A percentile compares a stretch with the other conserved stretches of the same genome.
phyloP scores from a whole-genome alignment of 129 eudicot species.

The Solidago caesia region DNA sequence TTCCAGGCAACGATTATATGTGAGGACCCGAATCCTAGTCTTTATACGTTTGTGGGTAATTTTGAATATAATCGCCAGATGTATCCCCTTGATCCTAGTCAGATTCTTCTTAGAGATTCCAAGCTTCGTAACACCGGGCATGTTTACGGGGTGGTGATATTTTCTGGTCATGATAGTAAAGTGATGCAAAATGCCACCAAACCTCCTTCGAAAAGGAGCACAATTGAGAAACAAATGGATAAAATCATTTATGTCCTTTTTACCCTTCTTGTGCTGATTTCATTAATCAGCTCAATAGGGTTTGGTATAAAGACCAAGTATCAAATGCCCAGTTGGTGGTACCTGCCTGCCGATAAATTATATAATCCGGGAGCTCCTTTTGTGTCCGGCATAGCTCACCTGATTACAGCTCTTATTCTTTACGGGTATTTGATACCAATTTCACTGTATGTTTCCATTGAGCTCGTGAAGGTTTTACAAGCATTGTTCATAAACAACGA shows the following conservation, averaged over 20 bases:
- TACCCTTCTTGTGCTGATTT: slow-evolving; percentile 40
- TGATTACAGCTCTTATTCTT: slow-evolving; percentile 50
- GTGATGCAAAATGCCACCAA: slow-evolving; percentile 55
- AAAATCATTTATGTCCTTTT: slow-evolving; percentile 46
- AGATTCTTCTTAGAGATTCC: slow-evolving; percentile 49
- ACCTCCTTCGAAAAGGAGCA: slow-evolving; percentile 55
- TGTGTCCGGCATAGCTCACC: slow-evolving; percentile 33
- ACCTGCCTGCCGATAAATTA: slow-evolving; percentile 34
- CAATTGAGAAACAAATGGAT: slow-evolving; percentile 49
- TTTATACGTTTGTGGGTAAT: slow-evolving; percentile 47
- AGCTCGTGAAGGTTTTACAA: slow-evolving; percentile 50
- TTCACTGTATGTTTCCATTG: slow-evolving; percentile 53
- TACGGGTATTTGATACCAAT: slow-evolving; percentile 54
- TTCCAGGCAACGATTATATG: slow-evolving; percentile 45
- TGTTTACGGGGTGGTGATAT: slow-evolving; percentile 46
- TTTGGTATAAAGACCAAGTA: slow-evolving; percentile 39
- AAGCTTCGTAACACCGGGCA: slow-evolving; percentile 48
- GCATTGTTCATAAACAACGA: slow-evolving; percentile 49
- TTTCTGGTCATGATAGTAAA: slow-evolving; percentile 51
- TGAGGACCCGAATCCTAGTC: slow-evolving; percentile 51
- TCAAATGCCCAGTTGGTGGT: slow-evolving; percentile 52
- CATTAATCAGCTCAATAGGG: slow-evolving; percentile 45
- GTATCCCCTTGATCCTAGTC: slow-evolving; percentile 42
- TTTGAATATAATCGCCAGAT: slow-evolving; percentile 35
- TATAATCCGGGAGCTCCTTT: slow-evolving; percentile 30